phyloP scores from a whole-genome alignment of 176 grass and related monocot genomes.

The Oryza australiensis region DNA sequence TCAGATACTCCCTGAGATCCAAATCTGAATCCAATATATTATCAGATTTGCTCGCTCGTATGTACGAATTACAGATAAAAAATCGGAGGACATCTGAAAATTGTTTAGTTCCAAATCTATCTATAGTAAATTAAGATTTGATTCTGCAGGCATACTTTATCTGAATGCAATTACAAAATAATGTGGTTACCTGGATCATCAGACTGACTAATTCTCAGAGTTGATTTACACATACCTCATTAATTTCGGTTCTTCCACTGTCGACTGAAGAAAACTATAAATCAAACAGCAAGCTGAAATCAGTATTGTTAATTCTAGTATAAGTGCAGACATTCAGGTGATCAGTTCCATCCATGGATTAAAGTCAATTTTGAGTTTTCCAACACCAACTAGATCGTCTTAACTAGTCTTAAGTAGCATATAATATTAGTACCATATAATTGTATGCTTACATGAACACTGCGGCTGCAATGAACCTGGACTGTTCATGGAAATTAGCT shows the following conservation, averaged over 20 bases:
- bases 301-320: not conserved
- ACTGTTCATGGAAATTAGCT: conserved; percentile 34
- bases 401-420: not conserved
- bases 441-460: not conserved
- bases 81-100: conserved; percentile 24
- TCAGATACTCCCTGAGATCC: conserved; percentile 46
- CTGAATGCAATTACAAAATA: conserved; percentile 23
- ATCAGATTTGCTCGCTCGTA: conserved; percentile 16
- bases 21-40: conserved; percentile 45
- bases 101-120: conserved; percentile 26
- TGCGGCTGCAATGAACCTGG: conserved; percentile 36
- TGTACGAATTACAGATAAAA: conserved; percentile 15
- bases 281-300: not conserved
- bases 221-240: not conserved
- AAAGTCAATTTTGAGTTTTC: conserved; percentile 25
- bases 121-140: conserved; percentile 17
- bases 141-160: conserved; percentile 26
- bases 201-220: not conserved
- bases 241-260: not conserved
- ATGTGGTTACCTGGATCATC: not conserved
- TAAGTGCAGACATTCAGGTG: not conserved
- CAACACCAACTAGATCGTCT: not conserved
- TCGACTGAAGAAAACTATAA: not conserved
- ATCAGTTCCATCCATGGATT: conserved; percentile 9
- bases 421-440: not conserved